A percentile compares a stretch with the other conserved stretches of the same genome.
These are phyloP conservation scores for Colletotrichum ledebouriae DNA, from an alignment of 2,329 filamentous ascomycete genomes.

Conservation along the genomic window DNA sequence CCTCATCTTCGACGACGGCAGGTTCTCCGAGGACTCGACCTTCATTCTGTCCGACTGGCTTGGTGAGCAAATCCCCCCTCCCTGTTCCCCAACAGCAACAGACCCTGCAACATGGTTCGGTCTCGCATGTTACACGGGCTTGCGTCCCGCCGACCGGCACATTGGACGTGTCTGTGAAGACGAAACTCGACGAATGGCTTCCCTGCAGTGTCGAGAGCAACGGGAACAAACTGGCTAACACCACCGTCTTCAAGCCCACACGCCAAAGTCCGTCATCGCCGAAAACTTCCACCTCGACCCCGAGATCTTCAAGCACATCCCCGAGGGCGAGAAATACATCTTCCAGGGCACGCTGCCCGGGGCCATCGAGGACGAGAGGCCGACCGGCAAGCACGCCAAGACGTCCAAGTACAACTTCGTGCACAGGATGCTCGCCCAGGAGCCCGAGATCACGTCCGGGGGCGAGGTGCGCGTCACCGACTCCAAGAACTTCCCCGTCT, in stretches of 20 bases:
- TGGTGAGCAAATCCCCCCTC: constrained; percentile 54
- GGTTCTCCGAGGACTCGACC: constrained; percentile 73
- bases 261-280: constrained; percentile 77
- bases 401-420: constrained; percentile 78
- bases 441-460: constrained; percentile 74
- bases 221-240: constrained; percentile 39
- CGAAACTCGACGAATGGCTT: neutral
- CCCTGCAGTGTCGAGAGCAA: neutral
- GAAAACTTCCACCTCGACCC: constrained; percentile 83
- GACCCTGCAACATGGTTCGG: neutral
- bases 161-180: neutral
- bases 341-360: constrained; percentile 77
- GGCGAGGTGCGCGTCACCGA: constrained; percentile 82
- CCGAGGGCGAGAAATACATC: constrained; percentile 79
- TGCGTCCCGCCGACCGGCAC: neutral
- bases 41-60: constrained; percentile 83
- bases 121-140: neutral
- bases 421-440: constrained; percentile 78
- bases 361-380: constrained; percentile 74
- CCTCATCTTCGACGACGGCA: constrained; percentile 63
- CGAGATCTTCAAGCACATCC: constrained; percentile 77
- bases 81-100: neutral
- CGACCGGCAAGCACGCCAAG: constrained; percentile 71
- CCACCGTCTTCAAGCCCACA: constrained; percentile 64
- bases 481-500: constrained; percentile 81